Evolutionary conservation across 257 asterid genomes (phyloP), one percentile per base, ranked within the genome.

Genomic region (Hygrophila difformis): DNA sequence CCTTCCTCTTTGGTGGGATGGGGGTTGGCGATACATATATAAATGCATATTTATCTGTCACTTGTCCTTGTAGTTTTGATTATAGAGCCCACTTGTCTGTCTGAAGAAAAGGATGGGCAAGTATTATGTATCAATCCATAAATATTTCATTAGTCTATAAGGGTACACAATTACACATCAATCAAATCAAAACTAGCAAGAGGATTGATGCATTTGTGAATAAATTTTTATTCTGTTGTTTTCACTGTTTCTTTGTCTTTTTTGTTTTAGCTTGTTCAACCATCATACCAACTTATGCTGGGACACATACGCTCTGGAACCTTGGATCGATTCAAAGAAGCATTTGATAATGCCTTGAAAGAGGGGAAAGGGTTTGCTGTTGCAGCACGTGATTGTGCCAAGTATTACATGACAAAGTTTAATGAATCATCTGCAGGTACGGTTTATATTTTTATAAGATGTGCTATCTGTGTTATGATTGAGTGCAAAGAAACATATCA

Each of bases 191-290:
- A n/a, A n/a, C n/a, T n/a, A n/a, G n/a, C n/a, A n/a, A n/a, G n/a
- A n/a, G n/a, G n/a, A n/a, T n/a, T 24, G 29, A 33, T 9, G 12
- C 40, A 22, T 49, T 2, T 17, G 6, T 13, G 16, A 14, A 43
- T 36, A n/a, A 34, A 21, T 39, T 39, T 55, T 21, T 23, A 23
- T 40, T 1, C 35, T 52, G 5, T 12, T 29, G 13, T 31, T 48
- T 35, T 26, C 31, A 26, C 4, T 3, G 4, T 3, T 26, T 5
- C 7, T 39, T 13, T n/a, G 18, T 18, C 19, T 33, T 23, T 55
- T 56, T 71, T 85, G 98, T 93, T 81, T 56, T 71, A 89, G 98
- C 94, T 81, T 73, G 89, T 85, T 71, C 96, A 77, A 82, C 94
- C 97, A 60, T 78, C 93, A 20, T 71, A 85, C 71, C 96, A 75